These are phyloP conservation scores for Emericellopsis cladophorae DNA, from an alignment of 2,329 filamentous ascomycete species.

Conservation along the genomic window DNA sequence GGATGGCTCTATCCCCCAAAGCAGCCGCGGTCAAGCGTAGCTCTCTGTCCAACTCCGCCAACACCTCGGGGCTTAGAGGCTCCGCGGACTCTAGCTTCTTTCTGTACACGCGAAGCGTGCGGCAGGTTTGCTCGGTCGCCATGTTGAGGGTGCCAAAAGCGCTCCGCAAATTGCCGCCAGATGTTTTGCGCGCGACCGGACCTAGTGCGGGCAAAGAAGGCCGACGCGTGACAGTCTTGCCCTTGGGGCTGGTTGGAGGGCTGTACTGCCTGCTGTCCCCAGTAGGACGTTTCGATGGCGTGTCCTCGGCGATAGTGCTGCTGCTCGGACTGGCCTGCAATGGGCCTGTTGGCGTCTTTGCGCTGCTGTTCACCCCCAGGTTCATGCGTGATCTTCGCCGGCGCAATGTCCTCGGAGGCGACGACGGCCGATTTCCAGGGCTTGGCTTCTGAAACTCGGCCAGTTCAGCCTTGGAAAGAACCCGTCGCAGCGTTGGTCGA, in stretches of 20 bases:
- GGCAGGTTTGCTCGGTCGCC: slow-evolving; percentile 52
- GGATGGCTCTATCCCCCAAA: slow-evolving; percentile 41
- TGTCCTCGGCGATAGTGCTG: slow-evolving; percentile 27
- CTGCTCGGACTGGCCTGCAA: slow-evolving; percentile 25
- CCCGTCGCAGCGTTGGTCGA: slow-evolving; percentile 66
- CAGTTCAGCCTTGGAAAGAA: slow-evolving; percentile 78
- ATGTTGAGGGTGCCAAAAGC: slow-evolving; percentile 44
- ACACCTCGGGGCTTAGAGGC: slow-evolving; percentile 39
- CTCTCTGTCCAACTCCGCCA: slow-evolving; percentile 54
- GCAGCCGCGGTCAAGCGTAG: slow-evolving; percentile 49
- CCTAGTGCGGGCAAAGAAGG: slow-evolving; percentile 42
- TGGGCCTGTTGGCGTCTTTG: slow-evolving; percentile 25
- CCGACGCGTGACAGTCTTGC: slow-evolving; percentile 26
- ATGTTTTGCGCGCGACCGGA: slow-evolving; percentile 30
- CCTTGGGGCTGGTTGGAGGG: slow-evolving; percentile 36
- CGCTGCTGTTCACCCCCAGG: slow-evolving; percentile 19
- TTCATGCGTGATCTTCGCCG: slow-evolving; percentile 42
- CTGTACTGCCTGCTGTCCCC: slow-evolving; percentile 30
- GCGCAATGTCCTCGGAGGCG: slow-evolving; percentile 37
- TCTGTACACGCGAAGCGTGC: slow-evolving; percentile 47
- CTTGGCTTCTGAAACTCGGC: slow-evolving; percentile 59
- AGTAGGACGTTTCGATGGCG: slow-evolving; percentile 34
- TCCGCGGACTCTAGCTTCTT: slow-evolving; percentile 48
- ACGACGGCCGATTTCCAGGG: slow-evolving; percentile 7
- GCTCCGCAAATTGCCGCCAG: slow-evolving; percentile 26